phyloP scores from a whole-genome alignment of 2,329 filamentous ascomycete genomes.

The Daldinia sp. region DNA sequence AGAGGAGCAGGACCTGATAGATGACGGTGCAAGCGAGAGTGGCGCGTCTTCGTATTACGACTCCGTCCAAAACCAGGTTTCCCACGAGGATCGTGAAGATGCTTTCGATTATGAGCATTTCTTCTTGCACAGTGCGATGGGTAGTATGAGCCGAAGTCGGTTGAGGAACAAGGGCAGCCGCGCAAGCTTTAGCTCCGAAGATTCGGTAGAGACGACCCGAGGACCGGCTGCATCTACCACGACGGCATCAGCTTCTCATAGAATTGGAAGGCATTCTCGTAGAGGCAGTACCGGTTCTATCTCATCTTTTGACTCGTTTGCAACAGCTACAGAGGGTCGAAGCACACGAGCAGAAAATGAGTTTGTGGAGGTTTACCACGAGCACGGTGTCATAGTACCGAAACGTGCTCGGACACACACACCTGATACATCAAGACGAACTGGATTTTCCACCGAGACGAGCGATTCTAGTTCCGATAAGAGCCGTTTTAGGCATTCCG shows the following conservation, averaged over 20 bases:
- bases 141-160: constrained; percentile 73
- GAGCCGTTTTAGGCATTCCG: constrained; percentile 50
- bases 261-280: constrained; percentile 49
- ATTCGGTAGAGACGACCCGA: constrained; percentile 71
- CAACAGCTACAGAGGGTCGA: constrained; percentile 66
- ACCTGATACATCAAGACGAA: constrained; percentile 50
- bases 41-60: constrained; percentile 74
- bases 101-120: constrained; percentile 98
- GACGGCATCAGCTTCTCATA: constrained; percentile 35
- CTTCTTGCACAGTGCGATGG: constrained; percentile 92
- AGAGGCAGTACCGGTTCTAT: constrained; percentile 63
- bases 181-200: constrained; percentile 69
- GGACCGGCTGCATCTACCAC: constrained; percentile 56
- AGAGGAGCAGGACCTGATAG: constrained; percentile 52
- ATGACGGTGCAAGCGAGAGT: constrained; percentile 68
- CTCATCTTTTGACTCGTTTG: constrained; percentile 67
- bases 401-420: constrained; percentile 50
- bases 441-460: constrained; percentile 44
- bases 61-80: constrained; percentile 69
- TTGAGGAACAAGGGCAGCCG: constrained; percentile 60
- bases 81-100: constrained; percentile 93
- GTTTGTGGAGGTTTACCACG: constrained; percentile 41
- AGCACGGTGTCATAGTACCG: constrained; percentile 40
- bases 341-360: constrained; percentile 46
- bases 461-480: constrained; percentile 47